A percentile compares a stretch with the other conserved stretches of the same genome.
Evolutionary conservation across 2,329 filamentous ascomycete species (phyloP).

Genomic region (Cadophora malorum): DNA sequence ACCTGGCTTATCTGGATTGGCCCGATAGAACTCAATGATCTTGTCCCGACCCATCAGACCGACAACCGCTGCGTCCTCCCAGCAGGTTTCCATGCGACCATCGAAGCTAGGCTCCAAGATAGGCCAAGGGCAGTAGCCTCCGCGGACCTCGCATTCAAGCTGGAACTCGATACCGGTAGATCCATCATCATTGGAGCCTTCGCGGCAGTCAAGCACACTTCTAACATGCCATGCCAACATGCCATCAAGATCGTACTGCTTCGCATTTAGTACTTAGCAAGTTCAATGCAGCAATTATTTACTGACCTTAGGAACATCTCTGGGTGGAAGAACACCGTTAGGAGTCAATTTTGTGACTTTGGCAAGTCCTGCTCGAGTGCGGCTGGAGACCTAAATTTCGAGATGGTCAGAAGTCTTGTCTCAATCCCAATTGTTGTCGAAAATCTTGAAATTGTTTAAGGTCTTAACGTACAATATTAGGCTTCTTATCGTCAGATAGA

Average conservation of each 20-base stretch:
- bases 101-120: too few relatives aligned
- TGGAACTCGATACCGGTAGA: slow-evolving; percentile 25
- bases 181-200: slow-evolving; percentile 8
- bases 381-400: slow-evolving; percentile 19
- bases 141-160: not conserved
- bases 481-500: slow-evolving; percentile 31
- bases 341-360: not conserved
- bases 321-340: slow-evolving; percentile 24
- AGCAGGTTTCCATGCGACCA: not conserved
- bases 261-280: not conserved
- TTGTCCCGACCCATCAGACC: not conserved
- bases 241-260: slow-evolving; percentile 28
- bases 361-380: slow-evolving; percentile 25
- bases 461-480: slow-evolving; percentile 21
- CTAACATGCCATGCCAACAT: slow-evolving; percentile 21
- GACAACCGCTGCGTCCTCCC: slow-evolving; percentile 21
- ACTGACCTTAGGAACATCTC: slow-evolving; percentile 10
- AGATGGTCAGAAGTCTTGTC: not conserved
- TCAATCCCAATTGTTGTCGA: too few relatives aligned
- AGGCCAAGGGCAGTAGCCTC: too few relatives aligned
- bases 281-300: not conserved
- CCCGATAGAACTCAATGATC: slow-evolving; percentile 13
- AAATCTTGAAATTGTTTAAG: not conserved
- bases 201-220: not conserved
- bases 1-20: slow-evolving; percentile 18